Conservation (phyloP, 495 filamentous ascomycete genomes). For the Penicillium pulvis region DNA sequence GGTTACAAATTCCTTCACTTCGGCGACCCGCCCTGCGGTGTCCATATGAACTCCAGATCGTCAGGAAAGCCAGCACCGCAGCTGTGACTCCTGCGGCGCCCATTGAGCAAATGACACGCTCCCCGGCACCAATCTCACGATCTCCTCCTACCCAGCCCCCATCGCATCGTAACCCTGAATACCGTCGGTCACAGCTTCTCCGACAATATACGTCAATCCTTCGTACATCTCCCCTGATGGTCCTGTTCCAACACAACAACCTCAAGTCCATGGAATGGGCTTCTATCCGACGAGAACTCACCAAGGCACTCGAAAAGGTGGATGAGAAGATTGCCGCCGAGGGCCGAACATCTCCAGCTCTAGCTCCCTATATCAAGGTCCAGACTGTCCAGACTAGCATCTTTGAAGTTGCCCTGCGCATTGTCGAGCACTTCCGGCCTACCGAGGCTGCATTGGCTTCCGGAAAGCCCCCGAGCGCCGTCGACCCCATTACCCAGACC, state of each 20-base stretch:
- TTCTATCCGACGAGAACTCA: constrained; percentile 80
- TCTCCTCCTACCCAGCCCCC: constrained; percentile 79
- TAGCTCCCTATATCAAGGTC: constrained; percentile 65
- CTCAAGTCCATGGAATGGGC: constrained; percentile 85
- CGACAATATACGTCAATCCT: constrained; percentile 92
- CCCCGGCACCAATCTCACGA: constrained; percentile 53
- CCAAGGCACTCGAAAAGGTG: constrained; percentile 65
- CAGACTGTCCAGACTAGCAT: constrained; percentile 87
- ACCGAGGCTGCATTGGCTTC: constrained; percentile 33
- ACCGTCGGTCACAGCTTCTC: constrained; percentile 92
- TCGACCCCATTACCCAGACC: constrained; percentile 46
- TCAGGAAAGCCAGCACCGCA: constrained; percentile 37
- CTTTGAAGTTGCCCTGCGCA: constrained; percentile 77
- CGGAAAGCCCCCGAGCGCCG: constrained; percentile 37
- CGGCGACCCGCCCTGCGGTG: constrained; percentile 37
- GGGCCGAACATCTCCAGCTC: constrained; percentile 40
- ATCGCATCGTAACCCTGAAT: constrained; percentile 80
- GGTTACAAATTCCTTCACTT: constrained; percentile 42
- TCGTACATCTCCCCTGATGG: constrained; percentile 81
- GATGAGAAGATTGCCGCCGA: constrained; percentile 56
- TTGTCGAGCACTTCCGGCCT: constrained; percentile 85
- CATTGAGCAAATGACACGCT: constrained; percentile 54
- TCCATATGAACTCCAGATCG: constrained; percentile 38
- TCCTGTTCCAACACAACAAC: constrained; percentile 98
- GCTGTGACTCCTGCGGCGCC: constrained; percentile 52